phyloP scores from a whole-genome alignment of 2,329 filamentous ascomycete species.

The Periconia digitata region DNA sequence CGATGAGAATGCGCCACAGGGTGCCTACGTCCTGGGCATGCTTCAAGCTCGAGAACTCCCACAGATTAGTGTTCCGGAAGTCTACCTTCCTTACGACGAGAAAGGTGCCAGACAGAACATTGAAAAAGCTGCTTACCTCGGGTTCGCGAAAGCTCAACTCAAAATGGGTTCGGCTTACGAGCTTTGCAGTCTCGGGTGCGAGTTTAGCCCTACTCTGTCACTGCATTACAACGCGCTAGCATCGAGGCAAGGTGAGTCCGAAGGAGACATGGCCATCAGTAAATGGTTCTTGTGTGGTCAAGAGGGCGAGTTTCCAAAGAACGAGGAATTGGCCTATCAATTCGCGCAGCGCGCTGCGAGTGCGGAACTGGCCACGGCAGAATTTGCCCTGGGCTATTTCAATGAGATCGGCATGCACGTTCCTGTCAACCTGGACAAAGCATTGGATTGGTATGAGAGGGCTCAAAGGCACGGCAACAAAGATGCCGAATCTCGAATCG shows the following conservation, averaged over 20 bases:
- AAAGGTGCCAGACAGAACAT: constrained; percentile 80
- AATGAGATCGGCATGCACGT: constrained; percentile 94
- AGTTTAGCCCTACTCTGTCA: constrained; percentile 90
- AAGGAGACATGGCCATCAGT: constrained; percentile 93
- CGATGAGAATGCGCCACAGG: constrained; percentile 95
- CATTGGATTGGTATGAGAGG: constrained; percentile 85
- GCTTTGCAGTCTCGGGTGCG: constrained; percentile 87
- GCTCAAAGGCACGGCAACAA: constrained; percentile 90
- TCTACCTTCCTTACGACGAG: constrained; percentile 70
- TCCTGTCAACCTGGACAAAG: constrained; percentile 78
- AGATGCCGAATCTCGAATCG: constrained; percentile 79
- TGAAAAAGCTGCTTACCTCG: constrained; percentile 93
- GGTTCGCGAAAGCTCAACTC: constrained; percentile 92
- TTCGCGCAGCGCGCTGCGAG: constrained; percentile 87
- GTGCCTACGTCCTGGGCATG: constrained; percentile 95
- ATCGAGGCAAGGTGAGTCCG: constrained; percentile 85
- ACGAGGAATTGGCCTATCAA: constrained; percentile 87
- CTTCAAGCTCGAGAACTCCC: constrained; percentile 85
- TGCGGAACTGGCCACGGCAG: constrained; percentile 80
- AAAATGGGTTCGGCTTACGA: constrained; percentile 98
- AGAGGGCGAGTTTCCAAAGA: constrained; percentile 90
- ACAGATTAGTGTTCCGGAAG: constrained; percentile 80
- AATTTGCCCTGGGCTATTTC: constrained; percentile 97
- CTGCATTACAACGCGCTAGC: constrained; percentile 95
- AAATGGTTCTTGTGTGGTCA: constrained; percentile 98